Base-by-base conservation (phyloP, 306 rosid species). In the Vigna reflexopilosa region DNA sequence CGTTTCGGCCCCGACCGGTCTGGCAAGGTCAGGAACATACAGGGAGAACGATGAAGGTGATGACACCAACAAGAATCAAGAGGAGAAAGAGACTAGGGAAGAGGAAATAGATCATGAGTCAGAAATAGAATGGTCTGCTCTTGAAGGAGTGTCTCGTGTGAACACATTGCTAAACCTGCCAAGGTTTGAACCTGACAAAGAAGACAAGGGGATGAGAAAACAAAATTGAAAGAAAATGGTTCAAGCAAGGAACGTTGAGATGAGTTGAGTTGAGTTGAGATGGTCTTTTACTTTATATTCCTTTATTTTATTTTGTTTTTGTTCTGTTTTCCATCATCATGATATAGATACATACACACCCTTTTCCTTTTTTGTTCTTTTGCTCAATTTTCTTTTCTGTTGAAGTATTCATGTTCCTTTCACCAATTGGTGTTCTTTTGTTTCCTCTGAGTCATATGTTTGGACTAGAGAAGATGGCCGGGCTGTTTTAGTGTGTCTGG, bases 141-240 rank as follows among this genome's bases (percentile, higher is more conserved):
- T 96, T 24, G 98, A 93, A 91, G 99, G 99, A 22, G 99, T 96
- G 42, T 87, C 99, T 14, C 97, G 99, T 5, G 99, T 93, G 68
- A 91, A 96, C 90, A 93, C 99, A n/a, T 70, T 96, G 48, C 76
- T 96, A 72, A 96, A 80, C 72, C 93, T 96, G 68, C 99, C 99
- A 0, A 96, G 99, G 82, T 96, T 88, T 73, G 90, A 72, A 50
- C 98, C 97, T n/a, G 92, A 87, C 36, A 89, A 88, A 80, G 88
- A 87, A 66, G 96, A 86, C 67, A 84, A 83, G 58, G 83, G 85
- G 26, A 58, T 30, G 2, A 77, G 83, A 58, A 83, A 66, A 24
- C 81, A 80, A 54, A 84, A 82, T 83, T 83, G 85, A 91, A 22
- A 28, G 72, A 82, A 86, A 90, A 17, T 76, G 75, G 86, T 63